phyloP scores from a whole-genome alignment of 2,329 filamentous ascomycete species.

The Metarhizium guizhouense region DNA sequence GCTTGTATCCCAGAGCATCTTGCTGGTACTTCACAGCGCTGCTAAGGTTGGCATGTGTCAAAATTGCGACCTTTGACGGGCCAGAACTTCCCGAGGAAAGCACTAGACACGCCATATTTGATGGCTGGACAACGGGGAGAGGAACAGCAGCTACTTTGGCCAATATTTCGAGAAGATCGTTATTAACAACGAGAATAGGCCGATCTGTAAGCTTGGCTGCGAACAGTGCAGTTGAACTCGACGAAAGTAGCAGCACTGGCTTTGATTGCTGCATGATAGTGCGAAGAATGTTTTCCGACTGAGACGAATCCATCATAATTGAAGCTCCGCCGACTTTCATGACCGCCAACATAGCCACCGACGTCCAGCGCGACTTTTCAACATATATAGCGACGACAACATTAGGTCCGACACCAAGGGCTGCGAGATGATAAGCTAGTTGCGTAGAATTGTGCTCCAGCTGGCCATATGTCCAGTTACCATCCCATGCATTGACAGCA shows the following conservation, averaged over 20 bases:
- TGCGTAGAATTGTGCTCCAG: constrained; percentile 11
- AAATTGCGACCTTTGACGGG: background rate
- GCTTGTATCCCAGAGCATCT: constrained; percentile 1
- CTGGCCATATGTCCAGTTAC: constrained; percentile 12
- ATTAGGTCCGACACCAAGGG: background rate
- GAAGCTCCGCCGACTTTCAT: constrained; percentile 19
- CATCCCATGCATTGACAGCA: constrained; percentile 15
- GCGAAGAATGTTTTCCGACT: background rate
- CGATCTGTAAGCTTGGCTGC: background rate
- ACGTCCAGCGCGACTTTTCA: constrained; percentile 15
- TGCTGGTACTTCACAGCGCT: constrained; percentile 3
- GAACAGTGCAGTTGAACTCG: background rate
- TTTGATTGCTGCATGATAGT: background rate
- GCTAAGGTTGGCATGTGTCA: constrained; percentile 3
- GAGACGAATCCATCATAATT: constrained; percentile 5
- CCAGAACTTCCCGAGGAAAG: background rate
- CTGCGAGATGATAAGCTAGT: constrained; percentile 9
- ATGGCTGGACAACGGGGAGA: background rate
- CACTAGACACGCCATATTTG: background rate
- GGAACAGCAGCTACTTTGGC: too few species aligned
- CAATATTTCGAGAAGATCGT: background rate
- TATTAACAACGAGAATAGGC: background rate
- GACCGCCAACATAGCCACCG: constrained; percentile 15
- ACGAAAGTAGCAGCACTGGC: background rate
- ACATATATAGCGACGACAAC: constrained; percentile 15